Base-by-base conservation (phyloP, 805 yeast species). In the Wickerhamomyces sydowiorum region DNA sequence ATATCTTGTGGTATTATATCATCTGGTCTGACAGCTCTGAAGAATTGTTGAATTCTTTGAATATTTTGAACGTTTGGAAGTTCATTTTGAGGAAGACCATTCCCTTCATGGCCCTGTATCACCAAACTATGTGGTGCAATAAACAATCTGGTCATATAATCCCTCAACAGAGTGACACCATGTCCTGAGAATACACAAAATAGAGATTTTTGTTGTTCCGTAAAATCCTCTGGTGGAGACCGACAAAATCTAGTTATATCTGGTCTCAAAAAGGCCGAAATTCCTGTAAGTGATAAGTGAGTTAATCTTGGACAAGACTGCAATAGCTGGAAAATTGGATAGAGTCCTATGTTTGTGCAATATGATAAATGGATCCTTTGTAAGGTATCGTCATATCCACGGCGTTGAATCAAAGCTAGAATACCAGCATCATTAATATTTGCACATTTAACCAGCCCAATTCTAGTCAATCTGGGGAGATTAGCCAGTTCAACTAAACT, bases 151-250 rank as follows among this genome's bases (percentile, higher is more conserved):
- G 73, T 80, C 37, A 91, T 70, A 58, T 84, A 82, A 32, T 76
- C 79, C 48, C 96, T 75, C 48, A 91, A 70, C 45, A 78, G 77
- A 38, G 70, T 75, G 15, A 93, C 96, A 8, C 97, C 97, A 45
- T 76, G 78, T 2, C 98, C 98, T 27, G 91, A 82, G 58, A 89
- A 93, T 12, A 91, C 99, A 66, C 98, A 91, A 57, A 93, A 91
- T 38, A 86, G 73, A 19, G 81, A 75, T 49, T 82, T 82, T 61
- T 93, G 99, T 54, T 83, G 83, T 42, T 82, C 86, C 40, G 82
- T 89, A 60, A 93, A 90, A 53, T 89, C 97, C 12, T 85, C 78
- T 4, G 99, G 98, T 2, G 98, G 93, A 8, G 82, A 86, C 23
- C 98, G 81, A 61, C 97, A 90, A 62, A 79, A 90, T 49, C 77